These are phyloP conservation scores for Euclidium syriacum DNA, from an alignment of 345 rosid genomes.

Conservation along the genomic window DNA sequence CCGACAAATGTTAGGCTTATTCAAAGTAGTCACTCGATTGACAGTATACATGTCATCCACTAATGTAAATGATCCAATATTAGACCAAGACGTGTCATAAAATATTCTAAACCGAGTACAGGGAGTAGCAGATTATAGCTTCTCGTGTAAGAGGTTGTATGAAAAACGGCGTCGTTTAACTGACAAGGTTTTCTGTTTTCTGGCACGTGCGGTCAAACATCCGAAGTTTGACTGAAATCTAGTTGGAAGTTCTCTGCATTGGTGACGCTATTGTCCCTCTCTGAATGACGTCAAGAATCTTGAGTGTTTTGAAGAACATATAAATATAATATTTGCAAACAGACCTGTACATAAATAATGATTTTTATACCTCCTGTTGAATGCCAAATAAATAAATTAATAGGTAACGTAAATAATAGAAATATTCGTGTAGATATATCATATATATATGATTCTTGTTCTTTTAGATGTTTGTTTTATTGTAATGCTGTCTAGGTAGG, in stretches of 20 bases:
- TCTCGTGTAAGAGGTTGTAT: neutral
- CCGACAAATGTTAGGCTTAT: too few species aligned
- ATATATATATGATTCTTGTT: neutral
- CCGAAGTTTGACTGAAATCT: neutral
- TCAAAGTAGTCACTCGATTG: too few species aligned
- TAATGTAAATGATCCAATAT: too few species aligned
- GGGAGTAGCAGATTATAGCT: neutral
- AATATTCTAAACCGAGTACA: too few species aligned
- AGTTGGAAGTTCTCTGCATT: neutral
- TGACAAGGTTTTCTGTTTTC: neutral
- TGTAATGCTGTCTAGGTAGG: neutral
- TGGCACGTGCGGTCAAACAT: slow-evolving; percentile 6
- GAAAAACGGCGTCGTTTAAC: neutral
- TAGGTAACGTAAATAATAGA: slow-evolving; percentile 6
- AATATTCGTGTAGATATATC: neutral
- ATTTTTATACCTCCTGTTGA: neutral
- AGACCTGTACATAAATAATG: neutral
- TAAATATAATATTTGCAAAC: slow-evolving; percentile 1
- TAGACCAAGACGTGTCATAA: too few species aligned
- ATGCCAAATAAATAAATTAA: neutral
- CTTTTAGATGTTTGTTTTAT: neutral
- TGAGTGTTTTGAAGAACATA: neutral
- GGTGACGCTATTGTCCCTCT: neutral
- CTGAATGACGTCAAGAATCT: slow-evolving; percentile 17
- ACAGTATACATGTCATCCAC: too few species aligned